These are phyloP conservation scores for Tolypocladium amazonense DNA, from an alignment of 2,329 filamentous ascomycete species.

Conservation along the genomic window DNA sequence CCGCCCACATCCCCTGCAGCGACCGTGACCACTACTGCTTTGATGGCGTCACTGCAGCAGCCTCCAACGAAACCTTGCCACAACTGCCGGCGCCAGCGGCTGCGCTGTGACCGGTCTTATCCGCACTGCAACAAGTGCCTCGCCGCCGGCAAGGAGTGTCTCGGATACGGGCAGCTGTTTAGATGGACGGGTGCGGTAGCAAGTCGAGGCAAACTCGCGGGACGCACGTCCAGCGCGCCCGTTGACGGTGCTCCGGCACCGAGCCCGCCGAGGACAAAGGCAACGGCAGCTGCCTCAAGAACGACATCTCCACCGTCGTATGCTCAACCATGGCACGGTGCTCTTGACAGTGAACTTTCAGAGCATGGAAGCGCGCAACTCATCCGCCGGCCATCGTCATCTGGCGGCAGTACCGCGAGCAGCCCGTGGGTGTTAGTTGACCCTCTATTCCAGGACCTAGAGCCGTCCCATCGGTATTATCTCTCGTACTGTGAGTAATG, in stretches of 20 bases:
- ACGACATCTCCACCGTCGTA: neutral
- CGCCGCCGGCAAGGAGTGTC: constrained; percentile 36
- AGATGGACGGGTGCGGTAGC: constrained; percentile 39
- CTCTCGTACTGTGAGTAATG: constrained; percentile 27
- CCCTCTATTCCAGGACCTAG: constrained; percentile 40
- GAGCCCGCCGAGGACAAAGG: neutral
- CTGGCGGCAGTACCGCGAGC: constrained; percentile 7
- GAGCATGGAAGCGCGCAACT: constrained; percentile 15
- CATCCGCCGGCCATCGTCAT: constrained; percentile 10
- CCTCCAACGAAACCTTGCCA: constrained; percentile 31
- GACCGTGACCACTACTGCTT: neutral
- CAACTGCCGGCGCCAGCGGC: constrained; percentile 42
- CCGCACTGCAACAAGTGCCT: constrained; percentile 42
- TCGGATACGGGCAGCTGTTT: constrained; percentile 42
- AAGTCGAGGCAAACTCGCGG: constrained; percentile 29
- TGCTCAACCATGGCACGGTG: neutral
- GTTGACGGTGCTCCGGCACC: constrained; percentile 5
- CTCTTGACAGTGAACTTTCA: neutral
- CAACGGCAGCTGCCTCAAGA: neutral
- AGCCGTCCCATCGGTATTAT: constrained; percentile 32
- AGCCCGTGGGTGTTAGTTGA: constrained; percentile 29
- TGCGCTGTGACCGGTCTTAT: constrained; percentile 40
- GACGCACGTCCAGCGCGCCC: constrained; percentile 25
- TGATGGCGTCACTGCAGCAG: constrained; percentile 4
- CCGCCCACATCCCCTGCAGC: neutral